Percentiles rank a stretch among this genome's conserved stretches.
Conservation (phyloP, 192 early-diverging fungal species). For the Mortierella claussenii region DNA sequence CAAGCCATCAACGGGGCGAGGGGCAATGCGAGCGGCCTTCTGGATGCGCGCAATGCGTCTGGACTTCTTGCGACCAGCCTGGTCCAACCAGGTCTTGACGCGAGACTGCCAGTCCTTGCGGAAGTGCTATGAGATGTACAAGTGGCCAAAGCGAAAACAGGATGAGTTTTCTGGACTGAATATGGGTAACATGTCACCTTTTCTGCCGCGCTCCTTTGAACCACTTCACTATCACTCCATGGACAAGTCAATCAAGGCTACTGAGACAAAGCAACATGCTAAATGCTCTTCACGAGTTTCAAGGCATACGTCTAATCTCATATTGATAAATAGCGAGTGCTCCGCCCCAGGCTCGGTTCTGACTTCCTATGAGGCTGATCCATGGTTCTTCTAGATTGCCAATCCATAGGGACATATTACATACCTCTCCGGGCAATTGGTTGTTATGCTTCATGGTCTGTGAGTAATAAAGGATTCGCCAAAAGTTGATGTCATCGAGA, state of each 20-base stretch:
- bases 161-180: not conserved
- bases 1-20: slow-evolving; percentile 95
- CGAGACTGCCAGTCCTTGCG: slow-evolving; percentile 98
- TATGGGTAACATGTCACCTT: not conserved
- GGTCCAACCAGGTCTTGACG: slow-evolving; percentile 99
- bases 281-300: too few species aligned
- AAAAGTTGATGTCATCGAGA: slow-evolving; percentile 5
- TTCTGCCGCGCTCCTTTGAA: not conserved
- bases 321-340: too few species aligned
- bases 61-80: slow-evolving; percentile 93
- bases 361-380: too few species aligned
- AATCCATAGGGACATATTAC: too few species aligned
- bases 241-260: too few species aligned
- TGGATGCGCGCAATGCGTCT: slow-evolving; percentile 86
- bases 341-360: too few species aligned
- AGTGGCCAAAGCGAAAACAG: not conserved
- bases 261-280: too few species aligned
- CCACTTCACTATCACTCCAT: too few species aligned
- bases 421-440: slow-evolving; percentile 55
- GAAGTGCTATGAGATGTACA: slow-evolving; percentile 73
- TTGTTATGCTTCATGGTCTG: slow-evolving; percentile 59
- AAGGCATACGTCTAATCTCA: too few species aligned
- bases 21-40: slow-evolving; percentile 97
- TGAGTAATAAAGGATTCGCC: not conserved
- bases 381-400: too few species aligned